Evolutionary conservation across 805 yeast genomes (phyloP), one percentile per base, ranked within the genome.

Genomic region (Blastobotrys robertii): DNA sequence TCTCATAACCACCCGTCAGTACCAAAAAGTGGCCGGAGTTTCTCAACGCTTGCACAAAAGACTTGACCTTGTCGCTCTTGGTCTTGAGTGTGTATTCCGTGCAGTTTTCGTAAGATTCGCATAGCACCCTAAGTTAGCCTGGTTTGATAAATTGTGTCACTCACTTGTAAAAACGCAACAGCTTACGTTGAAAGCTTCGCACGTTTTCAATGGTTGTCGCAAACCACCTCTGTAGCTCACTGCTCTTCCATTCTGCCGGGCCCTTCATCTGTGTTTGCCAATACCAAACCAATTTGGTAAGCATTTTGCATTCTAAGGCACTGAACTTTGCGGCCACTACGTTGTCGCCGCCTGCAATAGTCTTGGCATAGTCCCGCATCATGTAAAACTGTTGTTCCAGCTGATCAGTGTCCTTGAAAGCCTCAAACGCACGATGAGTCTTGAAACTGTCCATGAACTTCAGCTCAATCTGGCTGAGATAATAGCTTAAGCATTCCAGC

Each of bases 371-470:
- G 52, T 79, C 78, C 52, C 76, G 83, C 50, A 92, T 67, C 52
- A 81, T 79, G 28, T 73, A 70, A 88, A 95, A 92, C 36, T 84
- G 84, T 42, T 71, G 75, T 54, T 86, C 94, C 39, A 92, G 66
- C 56, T 83, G 87, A 51, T 90, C 98, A 1, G 95, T 88, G 54
- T 85, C 97, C 55, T 85, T 85, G 61, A 84, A 85, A 0, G 94
- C 83, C 52, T 87, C 74, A 64, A 84, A 84, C 10, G 81, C 12
- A 15, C 30, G 13, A 4, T 19, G 74, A 34, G 57, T 48, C 48
- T 56, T 55, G 8, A 70, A 67, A 3, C 76, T 70, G 44, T 76
- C 73, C 38, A 86, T 65, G 39, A 88, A 69, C 59, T 90, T 92
- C 53, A 79, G 72, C 53, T 83, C 81, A 29, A 90, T 63, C 39